Evolutionary conservation across 73 alveolate genomes (phyloP).

Genomic region (Paramecium tetraurelia): DNA sequence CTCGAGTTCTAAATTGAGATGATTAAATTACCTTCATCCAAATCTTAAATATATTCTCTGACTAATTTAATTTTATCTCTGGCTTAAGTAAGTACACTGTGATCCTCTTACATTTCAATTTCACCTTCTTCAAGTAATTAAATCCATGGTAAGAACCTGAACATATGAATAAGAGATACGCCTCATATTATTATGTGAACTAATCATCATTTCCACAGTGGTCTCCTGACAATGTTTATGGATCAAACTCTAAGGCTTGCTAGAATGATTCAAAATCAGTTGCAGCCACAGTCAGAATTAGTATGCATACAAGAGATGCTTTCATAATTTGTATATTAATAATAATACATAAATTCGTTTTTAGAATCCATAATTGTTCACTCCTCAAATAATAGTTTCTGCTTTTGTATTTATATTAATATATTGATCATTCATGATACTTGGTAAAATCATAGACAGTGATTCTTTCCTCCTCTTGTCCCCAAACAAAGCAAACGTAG

Average conservation of each 20-base stretch:
- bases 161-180: neutral
- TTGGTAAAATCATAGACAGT: neutral
- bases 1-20: neutral
- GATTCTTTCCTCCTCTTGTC: neutral
- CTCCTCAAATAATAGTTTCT: neutral
- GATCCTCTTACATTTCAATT: constrained; percentile 10
- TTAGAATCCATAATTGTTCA: neutral
- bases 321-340: neutral
- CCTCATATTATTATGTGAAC: neutral
- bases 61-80: constrained; percentile 14
- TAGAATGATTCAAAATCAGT: constrained; percentile 1
- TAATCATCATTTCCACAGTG: constrained; percentile 32
- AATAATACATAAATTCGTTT: neutral
- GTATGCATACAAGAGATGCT: neutral
- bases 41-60: neutral
- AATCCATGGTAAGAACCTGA: constrained; percentile 12
- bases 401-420: neutral
- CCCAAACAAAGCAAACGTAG: neutral
- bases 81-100: neutral
- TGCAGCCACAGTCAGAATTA: constrained; percentile 5
- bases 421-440: neutral
- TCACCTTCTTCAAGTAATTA: constrained; percentile 5
- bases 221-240: neutral
- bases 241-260: constrained; percentile 4
- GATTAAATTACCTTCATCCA: neutral